Evolutionary conservation across 1,284 basidiomycete species (phyloP).

Genomic region (Rhodotorula sp.): DNA sequence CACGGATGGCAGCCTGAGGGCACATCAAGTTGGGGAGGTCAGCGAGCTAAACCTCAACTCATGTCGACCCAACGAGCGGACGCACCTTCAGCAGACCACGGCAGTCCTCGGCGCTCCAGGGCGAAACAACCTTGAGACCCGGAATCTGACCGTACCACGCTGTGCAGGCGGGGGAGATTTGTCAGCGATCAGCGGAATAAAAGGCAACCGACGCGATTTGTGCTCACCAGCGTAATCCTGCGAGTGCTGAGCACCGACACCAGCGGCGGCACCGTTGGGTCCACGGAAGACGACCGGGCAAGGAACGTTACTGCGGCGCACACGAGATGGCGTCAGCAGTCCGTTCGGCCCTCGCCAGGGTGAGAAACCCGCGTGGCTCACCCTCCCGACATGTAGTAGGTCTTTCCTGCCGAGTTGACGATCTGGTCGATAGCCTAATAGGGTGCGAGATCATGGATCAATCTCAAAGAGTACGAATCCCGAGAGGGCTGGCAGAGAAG

Average conservation of each 20-base stretch:
- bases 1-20: slow-evolving; percentile 83
- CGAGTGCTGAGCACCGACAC: slow-evolving; percentile 76
- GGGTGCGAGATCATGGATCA: background rate
- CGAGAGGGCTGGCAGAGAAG: slow-evolving; percentile 45
- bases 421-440: slow-evolving; percentile 94
- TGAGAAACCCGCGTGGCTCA: slow-evolving; percentile 56
- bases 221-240: slow-evolving; percentile 53
- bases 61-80: background rate
- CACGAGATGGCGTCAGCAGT: background rate
- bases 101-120: slow-evolving; percentile 96
- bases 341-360: no score
- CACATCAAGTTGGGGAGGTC: background rate
- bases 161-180: slow-evolving; percentile 55
- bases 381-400: slow-evolving; percentile 99
- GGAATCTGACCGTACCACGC: slow-evolving; percentile 96
- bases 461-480: no score
- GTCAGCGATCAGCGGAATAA: no score
- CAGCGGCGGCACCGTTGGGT: slow-evolving; percentile 96
- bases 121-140: slow-evolving; percentile 95
- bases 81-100: slow-evolving; percentile 92
- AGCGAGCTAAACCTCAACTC: no score
- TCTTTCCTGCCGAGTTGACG: slow-evolving; percentile 99
- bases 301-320: slow-evolving; percentile 52
- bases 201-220: no score
- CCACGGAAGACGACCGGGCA: slow-evolving; percentile 99